Base-by-base conservation (phyloP, 2,329 filamentous ascomycete genomes). In the Trichoderma sp. region DNA sequence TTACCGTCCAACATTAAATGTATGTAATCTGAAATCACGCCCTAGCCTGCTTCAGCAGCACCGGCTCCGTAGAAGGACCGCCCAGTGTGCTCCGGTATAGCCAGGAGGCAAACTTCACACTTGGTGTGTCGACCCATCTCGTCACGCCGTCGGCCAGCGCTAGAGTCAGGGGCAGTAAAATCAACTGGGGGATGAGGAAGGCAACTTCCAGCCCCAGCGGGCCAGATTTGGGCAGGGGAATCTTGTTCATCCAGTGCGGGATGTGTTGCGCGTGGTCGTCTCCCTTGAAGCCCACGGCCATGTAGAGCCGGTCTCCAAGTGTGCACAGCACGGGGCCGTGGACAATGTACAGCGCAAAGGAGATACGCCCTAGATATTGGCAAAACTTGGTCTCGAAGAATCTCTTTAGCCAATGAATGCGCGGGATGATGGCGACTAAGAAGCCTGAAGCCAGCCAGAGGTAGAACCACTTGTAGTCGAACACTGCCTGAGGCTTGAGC, bases 401-500 rank as follows among this genome's bases (percentile, higher is more conserved):
- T 3, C 79, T 73, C 78, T 85, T 87, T 17, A 91, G 81, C 85
- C 85, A 87, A 5, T 80, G 75, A n/a, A 92, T 84, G n/a, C 86
- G 87, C 7, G 87, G 86, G 3, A 88, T 81, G 0, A 85, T 83
- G 1, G 86, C 81, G 0, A 93, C 85, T 0, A 90, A 77, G 67
- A 90, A 83, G 28, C 83, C 81, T 1, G 90, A 84, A 0, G 88
- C 89, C 82, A 85, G 88, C 77, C 90, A 90, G 3, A 92, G 84
- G 77, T 85, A 92, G 79, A 91, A 91, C 89, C 89, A 92, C 78
- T 91, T 92, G 76, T 85, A 86, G 77, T 91, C 88, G 74, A 84
- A 91, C 12, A 90, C 87, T 1, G 90, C 90, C 76, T 91, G 88
- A 0, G 90, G 89, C 72, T 90, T 91, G 71, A 92, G 81, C 72